Evolutionary conservation across 1,284 basidiomycete genomes (phyloP), one percentile per base, ranked within the genome.

Genomic region (Chalciporus sp.): DNA sequence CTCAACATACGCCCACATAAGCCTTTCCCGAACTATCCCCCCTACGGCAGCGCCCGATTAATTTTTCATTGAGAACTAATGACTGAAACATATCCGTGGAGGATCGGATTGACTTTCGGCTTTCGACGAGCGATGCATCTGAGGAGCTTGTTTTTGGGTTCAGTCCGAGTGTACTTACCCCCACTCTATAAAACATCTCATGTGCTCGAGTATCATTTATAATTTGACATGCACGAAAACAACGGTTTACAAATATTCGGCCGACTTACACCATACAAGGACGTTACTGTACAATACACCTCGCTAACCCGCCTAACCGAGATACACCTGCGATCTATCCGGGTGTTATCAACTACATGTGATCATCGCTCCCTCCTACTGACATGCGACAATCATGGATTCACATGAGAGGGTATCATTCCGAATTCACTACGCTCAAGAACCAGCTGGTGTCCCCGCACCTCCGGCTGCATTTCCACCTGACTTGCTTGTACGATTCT

Each of bases 401-500:
- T 33, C 29, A 44, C 14, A 45, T 31, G 26, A 41, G 26, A 29
- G 26, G 48, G 28, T 31, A 49, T 41, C 40, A 28, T 17, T 43
- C 41, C 23, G 20, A 23, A 42, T 42, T 9, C 29, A 47, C 47
- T 44, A 57, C 23, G 20, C 27, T 37, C 35, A 37, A 43, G 41
- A 8, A 19, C 20, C 43, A 52, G 23, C 53, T 51, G 14, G 27
- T 11, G 37, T 47, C 27, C 48, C 58, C 31, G 40, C 41, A 29
- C 48, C 49, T 26, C 37, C 57, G 1, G 57, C 42, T 35, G 44
- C 49, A 33, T 55, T 53, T 23, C 63, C 65, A 17, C 57, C 53
- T 40, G 58, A 12, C 47, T 50, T 68, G 47, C 63, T 57, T 0
- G 56, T 55, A 39, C 67, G 65, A 12, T 69, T 69, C 50, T 69